Percentiles rank a stretch among this genome's conserved stretches.
Conservation (phyloP, 192 early-diverging fungal species). For the Entophlyctis luteolus region DNA sequence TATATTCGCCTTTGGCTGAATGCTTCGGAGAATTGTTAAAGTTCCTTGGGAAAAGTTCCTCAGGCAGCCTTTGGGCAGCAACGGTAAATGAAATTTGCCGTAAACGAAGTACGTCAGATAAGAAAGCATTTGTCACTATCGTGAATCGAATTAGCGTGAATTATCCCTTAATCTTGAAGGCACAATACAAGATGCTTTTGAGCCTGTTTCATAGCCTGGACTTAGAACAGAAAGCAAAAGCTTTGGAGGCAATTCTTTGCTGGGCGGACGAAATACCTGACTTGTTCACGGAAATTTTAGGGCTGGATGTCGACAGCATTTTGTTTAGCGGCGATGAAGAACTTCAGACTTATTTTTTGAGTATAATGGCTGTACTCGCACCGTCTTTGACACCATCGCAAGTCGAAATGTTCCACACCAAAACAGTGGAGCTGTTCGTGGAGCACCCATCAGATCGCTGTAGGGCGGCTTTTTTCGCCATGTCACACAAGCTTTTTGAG, state of each 20-base stretch:
- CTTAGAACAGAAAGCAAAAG: conserved; percentile 38
- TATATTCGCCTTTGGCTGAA: conserved; percentile 59
- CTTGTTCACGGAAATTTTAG: conserved; percentile 54
- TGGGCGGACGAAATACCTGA: conserved; percentile 43
- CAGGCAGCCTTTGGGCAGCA: too few relatives aligned
- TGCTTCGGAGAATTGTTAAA: conserved; percentile 31
- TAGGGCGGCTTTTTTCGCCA: conserved; percentile 39
- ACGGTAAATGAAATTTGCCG: conserved; percentile 3
- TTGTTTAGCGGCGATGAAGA: conserved; percentile 57
- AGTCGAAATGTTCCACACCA: conserved; percentile 47
- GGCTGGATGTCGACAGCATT: conserved; percentile 47
- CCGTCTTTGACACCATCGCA: conserved; percentile 38
- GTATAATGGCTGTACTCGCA: conserved; percentile 50
- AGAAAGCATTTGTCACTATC: conserved; percentile 31
- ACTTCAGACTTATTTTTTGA: conserved; percentile 51
- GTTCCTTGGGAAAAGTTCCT: background rate
- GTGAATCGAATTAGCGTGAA: conserved; percentile 36
- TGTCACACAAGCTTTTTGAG: conserved; percentile 23
- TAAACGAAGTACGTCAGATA: background rate
- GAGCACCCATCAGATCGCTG: conserved; percentile 43
- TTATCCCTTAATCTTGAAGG: conserved; percentile 28
- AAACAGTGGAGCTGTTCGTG: conserved; percentile 46
- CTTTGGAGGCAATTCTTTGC: conserved; percentile 55
- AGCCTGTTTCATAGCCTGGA: conserved; percentile 50
- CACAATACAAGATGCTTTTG: conserved; percentile 35